Evolutionary conservation across 192 early-diverging fungal genomes (phyloP).

Genomic region (Phycomyces nitens): DNA sequence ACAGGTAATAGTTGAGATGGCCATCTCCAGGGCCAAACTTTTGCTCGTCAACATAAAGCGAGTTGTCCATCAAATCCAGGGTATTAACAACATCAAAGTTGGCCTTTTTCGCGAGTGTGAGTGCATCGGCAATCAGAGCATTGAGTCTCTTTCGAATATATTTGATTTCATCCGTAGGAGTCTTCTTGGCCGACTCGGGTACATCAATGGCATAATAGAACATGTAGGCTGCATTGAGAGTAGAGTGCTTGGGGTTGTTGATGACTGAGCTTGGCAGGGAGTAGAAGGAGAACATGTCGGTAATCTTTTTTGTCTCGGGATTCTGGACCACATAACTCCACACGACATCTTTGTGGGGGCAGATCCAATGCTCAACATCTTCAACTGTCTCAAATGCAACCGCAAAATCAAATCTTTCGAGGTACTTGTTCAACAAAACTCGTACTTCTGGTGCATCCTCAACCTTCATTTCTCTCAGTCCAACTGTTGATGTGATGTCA

Average conservation of each 20-base stretch:
- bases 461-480: slow-evolving; percentile 76
- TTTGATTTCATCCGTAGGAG: slow-evolving; percentile 38
- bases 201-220: slow-evolving; percentile 85
- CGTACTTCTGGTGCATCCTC: slow-evolving; percentile 75
- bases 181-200: slow-evolving; percentile 36
- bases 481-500: slow-evolving; percentile 55
- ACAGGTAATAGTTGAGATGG: slow-evolving; percentile 92
- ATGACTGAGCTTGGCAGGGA: slow-evolving; percentile 90
- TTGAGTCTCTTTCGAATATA: slow-evolving; percentile 52
- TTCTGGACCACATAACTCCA: slow-evolving; percentile 94
- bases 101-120: slow-evolving; percentile 69
- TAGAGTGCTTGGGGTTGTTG: slow-evolving; percentile 64
- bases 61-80: slow-evolving; percentile 90
- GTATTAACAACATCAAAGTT: slow-evolving; percentile 96
- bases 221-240: slow-evolving; percentile 87
- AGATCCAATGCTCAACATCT: slow-evolving; percentile 88
- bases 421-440: slow-evolving; percentile 72
- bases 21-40: slow-evolving; percentile 95
- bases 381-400: slow-evolving; percentile 73
- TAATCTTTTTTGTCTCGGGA: slow-evolving; percentile 59
- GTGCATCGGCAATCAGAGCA: slow-evolving; percentile 71
- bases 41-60: slow-evolving; percentile 71
- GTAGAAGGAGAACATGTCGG: slow-evolving; percentile 94
- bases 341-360: slow-evolving; percentile 80
- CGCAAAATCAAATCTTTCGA: slow-evolving; percentile 62